These are phyloP conservation scores for Rhododendron mucronatum DNA, from an alignment of 148 eudicot genomes.

Conservation along the genomic window DNA sequence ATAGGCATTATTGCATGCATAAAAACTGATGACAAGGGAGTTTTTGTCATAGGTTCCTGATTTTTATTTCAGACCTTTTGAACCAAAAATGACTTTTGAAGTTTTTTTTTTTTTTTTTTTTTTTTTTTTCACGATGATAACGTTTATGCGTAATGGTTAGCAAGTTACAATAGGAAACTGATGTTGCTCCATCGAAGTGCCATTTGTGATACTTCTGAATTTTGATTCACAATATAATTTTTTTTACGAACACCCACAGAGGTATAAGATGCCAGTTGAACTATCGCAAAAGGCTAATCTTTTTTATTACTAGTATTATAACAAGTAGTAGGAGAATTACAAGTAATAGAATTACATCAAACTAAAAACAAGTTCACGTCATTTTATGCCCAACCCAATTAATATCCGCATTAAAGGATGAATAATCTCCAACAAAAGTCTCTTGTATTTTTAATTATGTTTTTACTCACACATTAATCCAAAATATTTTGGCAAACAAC, in stretches of 20 bases:
- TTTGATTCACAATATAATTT: too few species aligned
- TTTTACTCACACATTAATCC: neutral
- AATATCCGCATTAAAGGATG: too few species aligned
- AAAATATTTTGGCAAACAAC: neutral
- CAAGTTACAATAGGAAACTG: neutral
- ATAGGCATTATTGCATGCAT: neutral
- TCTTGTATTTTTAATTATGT: too few species aligned
- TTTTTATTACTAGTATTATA: too few species aligned
- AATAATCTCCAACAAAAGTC: too few species aligned
- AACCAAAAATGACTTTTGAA: neutral
- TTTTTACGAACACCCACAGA: neutral
- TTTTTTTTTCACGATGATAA: neutral
- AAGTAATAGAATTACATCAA: too few species aligned
- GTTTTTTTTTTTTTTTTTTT: neutral
- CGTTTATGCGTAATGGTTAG: neutral
- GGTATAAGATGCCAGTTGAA: too few species aligned
- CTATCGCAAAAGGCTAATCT: too few species aligned
- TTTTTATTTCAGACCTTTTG: neutral
- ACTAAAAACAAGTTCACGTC: too few species aligned
- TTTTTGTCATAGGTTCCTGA: neutral
- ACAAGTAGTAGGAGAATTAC: too few species aligned
- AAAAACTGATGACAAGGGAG: neutral
- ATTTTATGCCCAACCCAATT: too few species aligned
- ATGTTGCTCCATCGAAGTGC: neutral
- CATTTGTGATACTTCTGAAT: too few species aligned